phyloP scores from a whole-genome alignment of 140 eudicot species.

The Cichorium intybus region DNA sequence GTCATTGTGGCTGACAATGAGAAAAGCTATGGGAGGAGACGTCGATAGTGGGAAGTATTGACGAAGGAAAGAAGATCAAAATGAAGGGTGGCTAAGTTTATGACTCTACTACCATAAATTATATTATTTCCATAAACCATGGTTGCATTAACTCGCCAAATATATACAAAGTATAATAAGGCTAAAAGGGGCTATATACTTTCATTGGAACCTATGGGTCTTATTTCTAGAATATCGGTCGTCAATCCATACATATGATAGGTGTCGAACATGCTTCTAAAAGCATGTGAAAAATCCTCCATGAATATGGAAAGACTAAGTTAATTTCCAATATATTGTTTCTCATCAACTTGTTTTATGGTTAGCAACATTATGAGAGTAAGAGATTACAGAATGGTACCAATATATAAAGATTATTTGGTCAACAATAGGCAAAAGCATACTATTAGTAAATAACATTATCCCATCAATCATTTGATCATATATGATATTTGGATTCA shows the following conservation, averaged over 20 bases:
- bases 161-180: no score
- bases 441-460: slow-evolving; percentile 11
- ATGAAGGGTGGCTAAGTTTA: no score
- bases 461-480: slow-evolving; percentile 21
- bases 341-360: slow-evolving; percentile 4
- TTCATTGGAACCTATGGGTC: not conserved
- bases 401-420: slow-evolving; percentile 8
- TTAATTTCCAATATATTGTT: not conserved
- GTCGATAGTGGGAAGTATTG: no score
- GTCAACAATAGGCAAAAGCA: slow-evolving; percentile 11
- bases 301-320: not conserved
- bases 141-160: no score
- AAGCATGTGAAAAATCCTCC: not conserved
- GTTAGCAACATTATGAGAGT: not conserved
- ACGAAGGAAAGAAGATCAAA: no score
- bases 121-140: no score
- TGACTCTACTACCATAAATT: no score
- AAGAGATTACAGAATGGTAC: not conserved
- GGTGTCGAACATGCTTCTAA: not conserved
- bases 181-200: no score
- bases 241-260: not conserved
- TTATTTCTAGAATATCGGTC: no score
- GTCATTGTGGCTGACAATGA: no score
- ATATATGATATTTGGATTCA: slow-evolving; percentile 9
- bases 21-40: no score